Base-by-base conservation (phyloP, 179 eudicot genomes). In the Sideroxylon spinosum region DNA sequence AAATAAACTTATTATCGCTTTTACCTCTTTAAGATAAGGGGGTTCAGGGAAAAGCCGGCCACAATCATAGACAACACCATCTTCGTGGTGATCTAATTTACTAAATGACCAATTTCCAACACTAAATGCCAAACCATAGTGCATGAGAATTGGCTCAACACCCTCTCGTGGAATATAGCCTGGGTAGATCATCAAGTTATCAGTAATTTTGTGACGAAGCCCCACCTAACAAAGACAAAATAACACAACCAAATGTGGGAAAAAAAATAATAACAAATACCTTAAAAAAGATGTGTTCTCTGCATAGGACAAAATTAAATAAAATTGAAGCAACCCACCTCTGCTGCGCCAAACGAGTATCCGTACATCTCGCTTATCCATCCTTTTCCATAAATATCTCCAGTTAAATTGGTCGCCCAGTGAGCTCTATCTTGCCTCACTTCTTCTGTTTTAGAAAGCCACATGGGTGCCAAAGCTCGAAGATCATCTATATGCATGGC, bases 281-380 rank as follows among this genome's bases (percentile, higher is more conserved):
- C 19, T 23, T 62, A 52, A 37, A 46, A 69, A 37, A 37, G 5
- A 6, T 37, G 44, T 37, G 44, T 37, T 1, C 37, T 29, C 44
- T 37, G 44, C 5, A 37, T 37, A 37, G 44, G 44, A 37, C 44
- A 37, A 37, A 68, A 37, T 1, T 12, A 48, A 76, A 56, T 53
- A 14, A 62, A 0, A 17, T 37, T 22, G 19, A 71, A 62, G 44
- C 64, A 80, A 37, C 82, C 75, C 81, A 92, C 99, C 89, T 93
- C 99, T 64, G 98, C 95, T 32, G 97, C 97, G 74, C 92, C 99
- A 85, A 95, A 95, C 77, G 99, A 95, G 87, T 95, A 95, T 53
- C 99, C 99, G 74, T 93, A 95, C 99, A 95, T 95, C 89, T 95
- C 98, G 81, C 99, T 95, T 66, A 95, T 95, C 98, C 99, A 95